Evolutionary conservation across 2,329 filamentous ascomycete species (phyloP).

Genomic region (Talaromyces sp.): DNA sequence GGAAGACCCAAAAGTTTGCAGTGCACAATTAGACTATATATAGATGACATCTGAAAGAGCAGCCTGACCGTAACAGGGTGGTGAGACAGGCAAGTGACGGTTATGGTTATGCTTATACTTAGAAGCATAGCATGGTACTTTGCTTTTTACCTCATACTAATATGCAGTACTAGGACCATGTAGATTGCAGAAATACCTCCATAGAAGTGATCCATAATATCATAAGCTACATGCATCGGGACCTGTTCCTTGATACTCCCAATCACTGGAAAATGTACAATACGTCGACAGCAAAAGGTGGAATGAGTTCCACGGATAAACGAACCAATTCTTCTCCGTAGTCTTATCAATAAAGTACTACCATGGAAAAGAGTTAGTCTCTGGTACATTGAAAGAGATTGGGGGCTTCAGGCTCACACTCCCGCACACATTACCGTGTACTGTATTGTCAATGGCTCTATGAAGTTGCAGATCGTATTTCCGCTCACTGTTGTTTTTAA

Average conservation of each 20-base stretch:
- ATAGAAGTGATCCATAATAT: too few species aligned
- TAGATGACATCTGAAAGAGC: too few species aligned
- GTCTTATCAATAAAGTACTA: slow-evolving; percentile 20
- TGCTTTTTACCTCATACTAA: too few species aligned
- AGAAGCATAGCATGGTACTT: too few species aligned
- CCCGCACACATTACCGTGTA: slow-evolving; percentile 16
- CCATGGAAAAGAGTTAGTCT: neutral
- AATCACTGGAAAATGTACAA: neutral
- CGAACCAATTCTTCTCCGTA: slow-evolving; percentile 21
- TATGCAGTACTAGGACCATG: too few species aligned
- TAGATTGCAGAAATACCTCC: too few species aligned
- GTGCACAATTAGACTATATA: too few species aligned
- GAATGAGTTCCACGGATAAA: slow-evolving; percentile 21
- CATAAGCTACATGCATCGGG: too few species aligned
- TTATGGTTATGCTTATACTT: too few species aligned
- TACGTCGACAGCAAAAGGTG: slow-evolving; percentile 19
- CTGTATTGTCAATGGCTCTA: slow-evolving; percentile 15
- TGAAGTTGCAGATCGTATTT: slow-evolving; percentile 14
- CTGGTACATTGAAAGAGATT: neutral
- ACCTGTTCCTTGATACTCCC: neutral
- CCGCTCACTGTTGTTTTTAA: slow-evolving; percentile 16
- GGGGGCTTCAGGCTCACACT: slow-evolving; percentile 11
- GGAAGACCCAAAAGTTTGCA: too few species aligned
- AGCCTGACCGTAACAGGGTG: too few species aligned
- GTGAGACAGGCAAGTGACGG: too few species aligned